Evolutionary conservation across 2,329 filamentous ascomycete species (phyloP), one percentile per base, ranked within the genome.

Genomic region (Talaromyces atroroseus): DNA sequence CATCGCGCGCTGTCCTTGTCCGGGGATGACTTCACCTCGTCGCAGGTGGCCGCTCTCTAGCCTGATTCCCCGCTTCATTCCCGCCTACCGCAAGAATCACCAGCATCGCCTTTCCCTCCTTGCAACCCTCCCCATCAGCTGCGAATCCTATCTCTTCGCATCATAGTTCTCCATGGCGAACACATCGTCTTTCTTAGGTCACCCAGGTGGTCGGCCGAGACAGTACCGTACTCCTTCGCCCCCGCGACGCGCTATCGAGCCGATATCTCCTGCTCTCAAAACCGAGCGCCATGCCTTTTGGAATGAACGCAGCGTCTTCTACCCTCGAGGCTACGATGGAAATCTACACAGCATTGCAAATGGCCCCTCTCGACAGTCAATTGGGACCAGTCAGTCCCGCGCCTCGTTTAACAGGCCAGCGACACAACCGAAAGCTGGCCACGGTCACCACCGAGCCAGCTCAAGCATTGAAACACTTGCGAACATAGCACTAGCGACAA

Each of bases 381-480:
- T 56, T 53, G 50, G 51, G n/a, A 36, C 32, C 29, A 42, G 51
- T 40, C 50, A 50, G 44, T 45, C 51, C 32, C 58, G 56, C 29
- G 49, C 55, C 16, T 48, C 61, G 12, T 45, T 58, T 14, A 66
- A 68, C 61, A 60, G 58, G 34, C 54, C 53, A 38, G 60, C 63
- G 52, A 61, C 65, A 34, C 50, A 54, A n/a, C 58, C 54, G 5
- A 56, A 49, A 40, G 40, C 58, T 36, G 64, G 69, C 52, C 65
- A 59, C 21, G 63, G 72, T 53, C 75, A 78, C 65, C 71, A 73
- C 56, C 69, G 75, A 52, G 74, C 74, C 45, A 72, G 71, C 57
- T 78, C 75, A 16, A 77, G 73, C 49, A 78, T 78, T 58, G 73
- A 79, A 64, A 74, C 76, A 40, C 73, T 80, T 61, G 76, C 77